A percentile compares a stretch with the other conserved stretches of the same genome.
These are phyloP conservation scores for Acacia acuminata DNA, from an alignment of 306 rosid species.

Conservation along the genomic window DNA sequence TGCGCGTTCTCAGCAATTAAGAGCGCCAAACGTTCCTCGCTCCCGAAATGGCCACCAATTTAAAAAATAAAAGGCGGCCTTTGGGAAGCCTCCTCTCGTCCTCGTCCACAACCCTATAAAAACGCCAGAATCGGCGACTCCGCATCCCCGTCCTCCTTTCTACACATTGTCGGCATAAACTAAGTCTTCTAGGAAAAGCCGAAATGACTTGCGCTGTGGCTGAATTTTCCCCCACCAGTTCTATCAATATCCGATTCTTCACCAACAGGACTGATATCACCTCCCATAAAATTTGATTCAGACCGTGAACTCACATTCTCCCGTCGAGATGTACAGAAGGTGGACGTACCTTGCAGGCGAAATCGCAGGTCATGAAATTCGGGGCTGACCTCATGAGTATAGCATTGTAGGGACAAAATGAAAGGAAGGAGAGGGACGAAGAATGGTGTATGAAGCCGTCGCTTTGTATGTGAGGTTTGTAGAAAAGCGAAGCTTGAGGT, in stretches of 20 bases:
- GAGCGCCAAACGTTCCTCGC: neutral
- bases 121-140: no score
- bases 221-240: neutral
- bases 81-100: no score
- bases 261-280: neutral
- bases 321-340: neutral
- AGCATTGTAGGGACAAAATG: neutral
- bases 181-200: no score
- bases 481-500: neutral
- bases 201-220: neutral
- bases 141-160: no score
- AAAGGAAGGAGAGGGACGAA: neutral
- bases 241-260: neutral
- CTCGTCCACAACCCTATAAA: no score
- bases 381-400: neutral
- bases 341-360: neutral
- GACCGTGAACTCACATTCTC: neutral
- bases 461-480: neutral
- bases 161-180: no score
- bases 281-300: neutral
- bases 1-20: neutral
- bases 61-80: no score
- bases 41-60: no score
- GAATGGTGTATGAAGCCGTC: neutral
- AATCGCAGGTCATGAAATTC: neutral